phyloP scores from a whole-genome alignment of 352 stramenopile genomes.

The Vaucheria bursata region DNA sequence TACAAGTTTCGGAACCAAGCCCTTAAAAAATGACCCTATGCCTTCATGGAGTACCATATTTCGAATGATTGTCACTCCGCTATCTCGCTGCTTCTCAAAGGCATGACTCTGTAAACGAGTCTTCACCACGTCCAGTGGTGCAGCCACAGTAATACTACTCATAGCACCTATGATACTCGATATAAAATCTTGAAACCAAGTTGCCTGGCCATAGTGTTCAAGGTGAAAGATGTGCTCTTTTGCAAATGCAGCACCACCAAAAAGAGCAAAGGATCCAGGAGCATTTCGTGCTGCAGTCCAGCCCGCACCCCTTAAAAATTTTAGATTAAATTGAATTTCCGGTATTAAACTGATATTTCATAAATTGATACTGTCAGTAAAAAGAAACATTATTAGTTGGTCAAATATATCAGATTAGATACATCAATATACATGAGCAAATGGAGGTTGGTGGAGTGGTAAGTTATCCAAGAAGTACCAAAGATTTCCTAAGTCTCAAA shows the following conservation, averaged over 20 bases:
- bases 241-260: slow-evolving; percentile 72
- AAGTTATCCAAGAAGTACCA: no score
- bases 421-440: no score
- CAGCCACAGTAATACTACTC: slow-evolving; percentile 65
- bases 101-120: slow-evolving; percentile 81
- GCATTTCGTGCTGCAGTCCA: slow-evolving; percentile 86
- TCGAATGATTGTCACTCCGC: slow-evolving; percentile 72
- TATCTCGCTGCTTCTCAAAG: slow-evolving; percentile 80
- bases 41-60: slow-evolving; percentile 85
- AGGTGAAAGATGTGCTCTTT: slow-evolving; percentile 79
- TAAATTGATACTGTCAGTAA: no score
- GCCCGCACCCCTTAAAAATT: slow-evolving; percentile 62
- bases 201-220: slow-evolving; percentile 73
- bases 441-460: no score
- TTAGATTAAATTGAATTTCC: no score
- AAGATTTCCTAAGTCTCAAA: no score
- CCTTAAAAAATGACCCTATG: slow-evolving; percentile 81
- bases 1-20: slow-evolving; percentile 82
- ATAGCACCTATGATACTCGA: slow-evolving; percentile 34
- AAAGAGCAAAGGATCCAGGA: slow-evolving; percentile 85
- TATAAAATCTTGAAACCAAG: slow-evolving; percentile 59
- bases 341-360: no score
- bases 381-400: no score
- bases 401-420: no score
- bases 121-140: slow-evolving; percentile 87